Base-by-base conservation (phyloP, 2,329 filamentous ascomycete species). In the Ophiocordyceps australis region DNA sequence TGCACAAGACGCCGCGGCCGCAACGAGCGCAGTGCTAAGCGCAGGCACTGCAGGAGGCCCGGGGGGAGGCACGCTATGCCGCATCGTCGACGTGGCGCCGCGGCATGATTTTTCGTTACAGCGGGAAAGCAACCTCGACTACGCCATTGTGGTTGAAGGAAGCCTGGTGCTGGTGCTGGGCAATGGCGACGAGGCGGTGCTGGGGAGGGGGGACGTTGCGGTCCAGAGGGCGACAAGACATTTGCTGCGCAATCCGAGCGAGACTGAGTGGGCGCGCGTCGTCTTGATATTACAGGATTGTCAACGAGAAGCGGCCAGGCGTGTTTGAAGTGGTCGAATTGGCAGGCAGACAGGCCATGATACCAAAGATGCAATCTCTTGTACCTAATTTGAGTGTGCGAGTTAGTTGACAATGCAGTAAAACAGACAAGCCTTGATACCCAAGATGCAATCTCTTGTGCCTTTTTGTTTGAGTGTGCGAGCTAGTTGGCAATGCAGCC, bases 191-290 rank as follows among this genome's bases (percentile, higher is more conserved):
- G 48, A 40, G 25, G 48, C 49, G 23, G 29, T 47, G 14, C 46
- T 70, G 52, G 44, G 47, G 24, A 45, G 52, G 9, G 65, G 65
- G 3, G 64, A 70, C 36, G 44, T 67, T n/a, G 56, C 56, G 8
- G 56, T 70, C 13, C 63, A 70, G 42, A 47, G 65, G 21, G 62
- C 54, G 2, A 66, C 63, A 4, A 61, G 57, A 46, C 65, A 70
- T 39, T 53, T 53, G 15, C 67, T 62, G 63, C 41, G 48, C 25
- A 67, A 68, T 30, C 39, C 46, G 11, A 59, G 52, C 31, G 32
- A 42, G 24, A 58, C 51, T 10, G 51, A 55, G 25, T 63, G 59
- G 60, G 47, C 55, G 11, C 41, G 60, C 10, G 52, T 63, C 43
- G 31, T 43, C 41, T 43, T 59, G 42, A 49, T 55, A 9, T 37